Evolutionary conservation across 2,329 filamentous ascomycete species (phyloP).

Genomic region (Chalaropsis thielavioides): DNA sequence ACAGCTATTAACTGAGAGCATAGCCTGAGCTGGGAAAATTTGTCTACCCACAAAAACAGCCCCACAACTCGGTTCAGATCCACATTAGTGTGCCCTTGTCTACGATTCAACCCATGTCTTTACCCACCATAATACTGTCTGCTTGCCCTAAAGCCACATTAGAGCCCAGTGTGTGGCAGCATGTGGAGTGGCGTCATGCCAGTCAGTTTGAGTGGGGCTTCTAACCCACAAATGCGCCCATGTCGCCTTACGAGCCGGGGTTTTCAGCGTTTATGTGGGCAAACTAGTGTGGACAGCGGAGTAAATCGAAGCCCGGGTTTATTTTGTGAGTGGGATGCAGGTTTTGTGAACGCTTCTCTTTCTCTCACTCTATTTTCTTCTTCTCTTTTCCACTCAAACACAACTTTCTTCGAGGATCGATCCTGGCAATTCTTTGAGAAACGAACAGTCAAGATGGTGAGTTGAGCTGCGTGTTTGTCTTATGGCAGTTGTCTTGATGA

Average conservation of each 20-base stretch:
- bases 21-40: conserved; percentile 7
- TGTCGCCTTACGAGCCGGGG: conserved; percentile 20
- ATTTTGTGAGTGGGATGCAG: conserved; percentile 18
- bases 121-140: neutral
- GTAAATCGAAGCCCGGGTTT: neutral
- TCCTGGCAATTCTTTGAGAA: conserved; percentile 39
- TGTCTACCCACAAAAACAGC: conserved; percentile 12
- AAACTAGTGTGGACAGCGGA: conserved; percentile 23
- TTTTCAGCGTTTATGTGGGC: conserved; percentile 33
- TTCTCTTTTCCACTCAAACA: conserved; percentile 24
- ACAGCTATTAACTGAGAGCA: conserved; percentile 1
- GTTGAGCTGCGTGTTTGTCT: conserved; percentile 23
- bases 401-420: conserved; percentile 49
- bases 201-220: conserved; percentile 22
- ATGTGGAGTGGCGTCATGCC: neutral
- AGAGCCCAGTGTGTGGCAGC: neutral
- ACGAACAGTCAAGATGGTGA: conserved; percentile 45
- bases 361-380: conserved; percentile 19
- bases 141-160: conserved; percentile 14
- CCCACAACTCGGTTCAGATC: conserved; percentile 5
- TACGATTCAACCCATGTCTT: conserved; percentile 3
- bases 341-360: conserved; percentile 12
- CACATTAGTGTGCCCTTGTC: conserved; percentile 26
- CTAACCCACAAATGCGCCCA: conserved; percentile 34
- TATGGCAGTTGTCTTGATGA: neutral